phyloP scores from a whole-genome alignment of 164 flowering plant species.

The Macadamia tetraphylla region DNA sequence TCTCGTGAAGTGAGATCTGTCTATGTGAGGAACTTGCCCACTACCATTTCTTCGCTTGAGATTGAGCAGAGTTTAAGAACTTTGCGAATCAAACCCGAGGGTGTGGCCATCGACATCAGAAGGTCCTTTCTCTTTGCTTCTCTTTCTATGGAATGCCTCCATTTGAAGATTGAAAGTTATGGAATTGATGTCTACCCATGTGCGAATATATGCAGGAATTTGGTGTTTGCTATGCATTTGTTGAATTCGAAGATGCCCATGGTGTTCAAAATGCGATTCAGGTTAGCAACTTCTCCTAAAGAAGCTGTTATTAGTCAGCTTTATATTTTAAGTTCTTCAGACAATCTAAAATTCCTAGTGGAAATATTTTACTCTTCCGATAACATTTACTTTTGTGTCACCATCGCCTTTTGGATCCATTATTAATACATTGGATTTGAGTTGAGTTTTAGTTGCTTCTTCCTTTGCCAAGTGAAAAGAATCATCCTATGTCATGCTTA shows the following conservation, averaged over 20 bases:
- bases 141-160: background rate
- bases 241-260: constrained; percentile 76
- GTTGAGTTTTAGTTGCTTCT: background rate
- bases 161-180: background rate
- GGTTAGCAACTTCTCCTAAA: constrained; percentile 27
- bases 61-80: constrained; percentile 42
- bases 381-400: no score
- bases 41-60: constrained; percentile 36
- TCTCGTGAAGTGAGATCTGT: constrained; percentile 45
- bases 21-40: constrained; percentile 49
- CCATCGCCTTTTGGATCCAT: background rate
- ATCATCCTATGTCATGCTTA: no score
- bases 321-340: no score
- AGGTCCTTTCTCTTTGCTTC: constrained; percentile 35
- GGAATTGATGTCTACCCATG: background rate
- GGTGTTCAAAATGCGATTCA: constrained; percentile 77
- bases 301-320: no score
- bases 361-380: no score
- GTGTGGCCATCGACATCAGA: constrained; percentile 75
- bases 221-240: constrained; percentile 85
- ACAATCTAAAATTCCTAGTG: no score
- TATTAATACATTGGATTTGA: background rate
- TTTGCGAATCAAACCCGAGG: constrained; percentile 63
- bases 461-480: background rate
- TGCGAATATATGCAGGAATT: constrained; percentile 49